Evolutionary conservation across 495 filamentous ascomycete genomes (phyloP).

Genomic region (Penicillium steckii): DNA sequence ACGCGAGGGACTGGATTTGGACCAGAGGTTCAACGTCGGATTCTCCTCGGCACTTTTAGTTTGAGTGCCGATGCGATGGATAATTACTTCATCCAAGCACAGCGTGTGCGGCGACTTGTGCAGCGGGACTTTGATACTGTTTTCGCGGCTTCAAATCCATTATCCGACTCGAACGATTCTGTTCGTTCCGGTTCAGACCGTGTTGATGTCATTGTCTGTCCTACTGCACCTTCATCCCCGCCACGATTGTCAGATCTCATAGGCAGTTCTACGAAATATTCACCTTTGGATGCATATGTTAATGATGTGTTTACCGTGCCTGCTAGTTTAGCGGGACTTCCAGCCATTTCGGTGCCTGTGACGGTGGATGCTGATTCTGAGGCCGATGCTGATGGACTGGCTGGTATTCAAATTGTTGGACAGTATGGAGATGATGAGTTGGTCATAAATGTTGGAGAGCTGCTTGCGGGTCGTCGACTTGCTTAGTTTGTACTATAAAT

Average conservation of each 20-base stretch:
- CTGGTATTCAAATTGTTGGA: conserved; percentile 84
- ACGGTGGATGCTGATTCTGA: conserved; percentile 20
- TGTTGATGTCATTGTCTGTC: conserved; percentile 87
- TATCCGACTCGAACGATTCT: conserved; percentile 36
- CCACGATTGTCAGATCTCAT: conserved; percentile 59
- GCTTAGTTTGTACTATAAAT: conserved; percentile 9
- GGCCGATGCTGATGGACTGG: conserved; percentile 33
- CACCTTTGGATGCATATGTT: conserved; percentile 64
- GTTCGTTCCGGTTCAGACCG: conserved; percentile 38
- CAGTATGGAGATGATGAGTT: conserved; percentile 86
- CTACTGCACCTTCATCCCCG: conserved; percentile 77
- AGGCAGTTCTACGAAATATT: conserved; percentile 24
- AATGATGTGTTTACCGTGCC: conserved; percentile 97
- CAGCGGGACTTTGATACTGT: conserved; percentile 79
- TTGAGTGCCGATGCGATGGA: conserved; percentile 88
- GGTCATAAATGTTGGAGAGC: conserved; percentile 40
- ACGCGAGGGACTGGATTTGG: conserved; percentile 77
- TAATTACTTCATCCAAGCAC: conserved; percentile 95
- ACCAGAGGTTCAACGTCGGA: conserved; percentile 78
- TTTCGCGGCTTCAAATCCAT: conserved; percentile 66
- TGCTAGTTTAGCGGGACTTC: conserved; percentile 87
- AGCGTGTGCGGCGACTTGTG: conserved; percentile 81
- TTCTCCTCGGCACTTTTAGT: conserved; percentile 86
- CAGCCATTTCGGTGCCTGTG: conserved; percentile 83
- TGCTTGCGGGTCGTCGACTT: conserved; percentile 30